Evolutionary conservation across 805 yeast species (phyloP).

Genomic region (Hanseniaspora hatyaiensis): DNA sequence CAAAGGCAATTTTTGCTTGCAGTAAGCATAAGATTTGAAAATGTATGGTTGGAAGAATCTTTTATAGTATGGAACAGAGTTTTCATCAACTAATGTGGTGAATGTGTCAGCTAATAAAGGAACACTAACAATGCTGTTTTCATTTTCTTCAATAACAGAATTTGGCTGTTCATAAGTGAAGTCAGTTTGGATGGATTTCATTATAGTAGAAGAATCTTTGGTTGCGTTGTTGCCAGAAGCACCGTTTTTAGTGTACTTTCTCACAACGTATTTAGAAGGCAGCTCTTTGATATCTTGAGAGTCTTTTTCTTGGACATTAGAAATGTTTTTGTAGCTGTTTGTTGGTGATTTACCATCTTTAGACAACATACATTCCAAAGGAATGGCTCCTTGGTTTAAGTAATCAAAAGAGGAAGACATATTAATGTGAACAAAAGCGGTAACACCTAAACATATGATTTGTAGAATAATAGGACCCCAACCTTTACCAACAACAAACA

Average conservation of each 20-base stretch:
- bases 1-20: constrained; percentile 45
- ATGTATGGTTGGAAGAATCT: constrained; percentile 47
- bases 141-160: constrained; percentile 17
- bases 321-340: constrained; percentile 37
- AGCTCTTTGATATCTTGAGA: constrained; percentile 24
- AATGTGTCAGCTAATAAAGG: constrained; percentile 61
- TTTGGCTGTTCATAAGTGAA: constrained; percentile 22
- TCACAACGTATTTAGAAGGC: constrained; percentile 25
- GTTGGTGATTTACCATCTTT: constrained; percentile 60
- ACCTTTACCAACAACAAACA: constrained; percentile 80
- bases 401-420: constrained; percentile 56
- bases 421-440: constrained; percentile 57
- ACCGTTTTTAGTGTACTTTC: constrained; percentile 22
- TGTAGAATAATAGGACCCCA: constrained; percentile 89
- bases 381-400: constrained; percentile 41
- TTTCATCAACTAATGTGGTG: constrained; percentile 24
- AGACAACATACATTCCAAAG: constrained; percentile 65
- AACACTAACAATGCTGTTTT: constrained; percentile 28
- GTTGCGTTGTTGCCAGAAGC: not conserved
- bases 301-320: constrained; percentile 18
- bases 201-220: constrained; percentile 15
- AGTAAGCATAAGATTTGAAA: constrained; percentile 40
- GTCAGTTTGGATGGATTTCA: constrained; percentile 20
- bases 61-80: constrained; percentile 33
- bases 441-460: constrained; percentile 49